These are phyloP conservation scores for Orbilia ellipsospora DNA, from an alignment of 2,329 filamentous ascomycete species.

Conservation along the genomic window DNA sequence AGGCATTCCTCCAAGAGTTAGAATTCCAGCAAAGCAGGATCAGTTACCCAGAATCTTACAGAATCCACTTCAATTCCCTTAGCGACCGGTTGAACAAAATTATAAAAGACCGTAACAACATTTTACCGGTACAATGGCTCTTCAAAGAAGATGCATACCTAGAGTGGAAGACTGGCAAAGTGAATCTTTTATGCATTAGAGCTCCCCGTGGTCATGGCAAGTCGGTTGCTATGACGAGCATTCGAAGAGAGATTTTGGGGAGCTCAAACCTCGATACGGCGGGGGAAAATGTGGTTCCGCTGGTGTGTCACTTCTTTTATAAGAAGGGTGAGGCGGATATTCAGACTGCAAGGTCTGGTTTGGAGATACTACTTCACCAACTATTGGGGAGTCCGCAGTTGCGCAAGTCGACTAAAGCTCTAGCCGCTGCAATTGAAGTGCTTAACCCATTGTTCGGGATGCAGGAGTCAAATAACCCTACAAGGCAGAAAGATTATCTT, in stretches of 20 bases:
- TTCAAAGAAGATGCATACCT: conserved; percentile 13
- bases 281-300: not conserved
- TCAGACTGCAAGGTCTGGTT: conserved; percentile 12
- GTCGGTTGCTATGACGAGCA: conserved; percentile 33
- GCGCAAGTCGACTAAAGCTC: not conserved
- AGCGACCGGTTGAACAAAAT: conserved; percentile 19
- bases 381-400: not conserved
- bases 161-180: not conserved
- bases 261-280: conserved; percentile 8
- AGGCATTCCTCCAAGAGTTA: conserved; percentile 19
- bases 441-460: no score
- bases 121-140: conserved; percentile 27
- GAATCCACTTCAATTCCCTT: conserved; percentile 14
- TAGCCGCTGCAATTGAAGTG: not conserved
- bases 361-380: conserved; percentile 12
- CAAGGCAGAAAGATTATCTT: not conserved
- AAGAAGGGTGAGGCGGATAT: conserved; percentile 26
- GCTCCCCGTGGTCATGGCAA: conserved; percentile 33
- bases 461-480: no score
- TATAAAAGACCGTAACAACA: conserved; percentile 18
- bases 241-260: conserved; percentile 2
- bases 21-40: conserved; percentile 7
- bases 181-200: conserved; percentile 12
- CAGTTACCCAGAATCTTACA: conserved; percentile 12
- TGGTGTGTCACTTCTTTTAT: conserved; percentile 20